Base-by-base conservation (phyloP, 768 basidiomycete genomes). In the Bullera alba region DNA sequence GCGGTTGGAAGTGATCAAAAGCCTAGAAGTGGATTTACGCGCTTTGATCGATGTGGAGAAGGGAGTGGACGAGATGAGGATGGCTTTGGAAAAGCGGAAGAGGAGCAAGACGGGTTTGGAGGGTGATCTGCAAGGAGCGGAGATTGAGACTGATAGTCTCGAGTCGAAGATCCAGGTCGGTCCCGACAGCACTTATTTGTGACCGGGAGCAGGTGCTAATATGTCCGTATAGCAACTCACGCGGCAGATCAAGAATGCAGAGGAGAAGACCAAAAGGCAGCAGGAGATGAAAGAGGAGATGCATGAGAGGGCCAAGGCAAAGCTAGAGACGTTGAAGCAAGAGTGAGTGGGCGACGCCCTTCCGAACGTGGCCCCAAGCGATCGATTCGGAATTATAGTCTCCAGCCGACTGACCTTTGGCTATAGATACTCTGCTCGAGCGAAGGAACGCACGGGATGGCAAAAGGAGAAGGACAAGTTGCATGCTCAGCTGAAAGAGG, bases 231-330 rank as follows among this genome's bases (percentile, higher is more conserved):
- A 93, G 86, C 86, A 88, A 43, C 81, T 86, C n/a, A 76, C 80
- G 55, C 83, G 84, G 53, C 89, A 92, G 67, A 75, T 87, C 10
- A 73, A 76, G 6, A 89, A 91, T 68, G 90, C 90, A 4, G 78
- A 81, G 38, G 85, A 87, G 58, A 90, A 88, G 70, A 78, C 90
- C 7, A 81, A 84, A 49, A 80, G 86, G 23, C 84, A 85, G 0
- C 83, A 86, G 63, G 78, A 79, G 53, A 84, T 86, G 55, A 83
- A 83, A 5, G 85, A 86, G 69, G 88, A 91, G 50, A 86, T 85
- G 69, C 82, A 84, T 48, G 61, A 77, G 12, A 79, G 82, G n/a
- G 84, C 81, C 59, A 82, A 84, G 54, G 77, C 80, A 53, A 84
- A 82, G 5, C 83, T 91, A 49, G 83, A 85, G 44, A 79, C 81